Evolutionary conservation across 177 flowering plant species (phyloP), one percentile per base, ranked within the genome.

Genomic region (Vitis hybrid): DNA sequence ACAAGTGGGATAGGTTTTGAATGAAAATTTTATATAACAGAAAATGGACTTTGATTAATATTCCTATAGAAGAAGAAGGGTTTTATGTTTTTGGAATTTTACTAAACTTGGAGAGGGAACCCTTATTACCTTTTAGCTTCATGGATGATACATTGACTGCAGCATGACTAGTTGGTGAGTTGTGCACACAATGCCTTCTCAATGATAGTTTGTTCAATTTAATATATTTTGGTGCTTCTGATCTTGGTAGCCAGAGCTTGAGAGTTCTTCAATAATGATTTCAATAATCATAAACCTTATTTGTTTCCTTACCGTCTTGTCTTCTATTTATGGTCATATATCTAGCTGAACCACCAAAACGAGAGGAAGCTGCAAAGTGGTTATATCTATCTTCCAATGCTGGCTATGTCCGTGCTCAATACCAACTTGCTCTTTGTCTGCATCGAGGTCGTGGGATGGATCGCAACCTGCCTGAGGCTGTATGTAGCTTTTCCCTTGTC

Each of bases 361-460:
- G 70, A 6, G 70, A 82, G 74, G 92, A 87, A 75, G 94, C 98
- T 73, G 81, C 91, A 14, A 86, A 84, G 69, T 95, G 91, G 96
- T 74, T 95, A 61, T 72, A 74, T 64, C 58, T 67, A 74, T 88
- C 97, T 68, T 82, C 97, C 11, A 3, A 31, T 59, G 81, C 84
- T 65, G 96, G 98, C 39, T 80, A 91, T 80, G 84, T 82, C 18
- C 94, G 98, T 62, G 98, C 98, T 39, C 97, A 90, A 72, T 95
- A 95, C 81, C 97, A 93, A 67, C 90, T 95, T 52, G 99, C 93
- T 1, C 93, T 95, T 68, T 89, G 96, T 81, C 73, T 93, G 59
- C 98, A 93, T 77, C 88, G 84, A 52, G 96, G 97, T 26, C 86
- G 81, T 69, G 97, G 93, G 62, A 78, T 82, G 19, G 77, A 78